These are phyloP conservation scores for Leucaena leucocephala DNA, from an alignment of 306 rosid species.

Conservation along the genomic window DNA sequence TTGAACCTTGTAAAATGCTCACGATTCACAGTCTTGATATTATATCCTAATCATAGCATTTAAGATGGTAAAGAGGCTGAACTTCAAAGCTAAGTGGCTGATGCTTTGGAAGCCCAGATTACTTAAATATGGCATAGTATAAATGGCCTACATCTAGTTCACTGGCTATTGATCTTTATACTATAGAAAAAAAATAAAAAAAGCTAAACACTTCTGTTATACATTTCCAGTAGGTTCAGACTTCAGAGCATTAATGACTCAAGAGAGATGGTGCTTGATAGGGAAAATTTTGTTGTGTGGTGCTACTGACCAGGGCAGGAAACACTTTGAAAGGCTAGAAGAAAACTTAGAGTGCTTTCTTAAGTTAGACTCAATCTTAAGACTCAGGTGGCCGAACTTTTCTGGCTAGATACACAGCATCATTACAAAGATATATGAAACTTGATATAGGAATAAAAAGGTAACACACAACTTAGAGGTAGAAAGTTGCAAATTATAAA, in stretches of 20 bases:
- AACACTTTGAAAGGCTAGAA: background rate
- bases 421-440: slow-evolving; percentile 14
- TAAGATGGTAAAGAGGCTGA: background rate
- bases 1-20: background rate
- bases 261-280: background rate
- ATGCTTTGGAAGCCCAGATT: background rate
- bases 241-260: background rate
- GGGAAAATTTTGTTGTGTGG: background rate
- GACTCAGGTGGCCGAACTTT: no score
- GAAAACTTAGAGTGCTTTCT: no score
- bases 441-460: no score
- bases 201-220: background rate
- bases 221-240: background rate
- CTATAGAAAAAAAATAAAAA: no score
- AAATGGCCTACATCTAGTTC: background rate
- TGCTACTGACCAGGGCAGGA: background rate
- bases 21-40: background rate
- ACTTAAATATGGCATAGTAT: background rate
- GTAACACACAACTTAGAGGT: background rate
- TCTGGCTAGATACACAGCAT: background rate
- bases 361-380: no score
- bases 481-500: slow-evolving; percentile 5
- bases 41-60: background rate
- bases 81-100: background rate
- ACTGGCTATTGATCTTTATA: no score